Percentiles rank a stretch among this genome's conserved stretches.
Conservation (phyloP, 1,284 basidiomycete genomes). For the Cutaneotrichosporon cutaneum region DNA sequence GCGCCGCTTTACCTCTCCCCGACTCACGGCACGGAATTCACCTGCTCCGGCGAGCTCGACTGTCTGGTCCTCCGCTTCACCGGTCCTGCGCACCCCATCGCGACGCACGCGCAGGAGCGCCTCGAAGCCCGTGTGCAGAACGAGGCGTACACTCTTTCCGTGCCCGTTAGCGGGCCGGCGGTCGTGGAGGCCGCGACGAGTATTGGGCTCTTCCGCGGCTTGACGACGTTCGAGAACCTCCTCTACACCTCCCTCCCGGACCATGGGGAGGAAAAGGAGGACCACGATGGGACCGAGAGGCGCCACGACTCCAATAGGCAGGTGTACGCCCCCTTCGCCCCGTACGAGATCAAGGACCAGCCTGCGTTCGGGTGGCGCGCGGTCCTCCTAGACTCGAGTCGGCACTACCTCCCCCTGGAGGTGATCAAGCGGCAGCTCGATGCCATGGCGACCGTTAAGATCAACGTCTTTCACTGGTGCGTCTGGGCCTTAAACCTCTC, state of each 20-base stretch:
- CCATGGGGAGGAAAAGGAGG: too few relatives aligned
- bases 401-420: constrained; percentile 9
- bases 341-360: constrained; percentile 51
- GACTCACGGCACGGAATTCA: constrained; percentile 29
- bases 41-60: constrained; percentile 2
- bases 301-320: background rate
- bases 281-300: background rate
- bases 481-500: background rate
- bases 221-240: constrained; percentile 79
- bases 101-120: constrained; percentile 22
- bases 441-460: constrained; percentile 82
- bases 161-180: constrained; percentile 8
- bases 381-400: constrained; percentile 73
- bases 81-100: background rate
- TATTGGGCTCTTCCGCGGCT: constrained; percentile 61
- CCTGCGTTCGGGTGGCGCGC: constrained; percentile 60
- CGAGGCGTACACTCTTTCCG: constrained; percentile 15
- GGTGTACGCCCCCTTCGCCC: constrained; percentile 37
- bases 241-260: constrained; percentile 9
- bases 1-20: constrained; percentile 26
- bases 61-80: constrained; percentile 7
- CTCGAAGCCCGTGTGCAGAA: constrained; percentile 1
- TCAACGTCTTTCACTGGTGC: constrained; percentile 26
- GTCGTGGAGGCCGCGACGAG: background rate
- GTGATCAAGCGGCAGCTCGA: constrained; percentile 60